A percentile compares a stretch with the other conserved stretches of the same genome.
Conservation (phyloP, 164 flowering plant species). For the Euptelea pleiosperma region DNA sequence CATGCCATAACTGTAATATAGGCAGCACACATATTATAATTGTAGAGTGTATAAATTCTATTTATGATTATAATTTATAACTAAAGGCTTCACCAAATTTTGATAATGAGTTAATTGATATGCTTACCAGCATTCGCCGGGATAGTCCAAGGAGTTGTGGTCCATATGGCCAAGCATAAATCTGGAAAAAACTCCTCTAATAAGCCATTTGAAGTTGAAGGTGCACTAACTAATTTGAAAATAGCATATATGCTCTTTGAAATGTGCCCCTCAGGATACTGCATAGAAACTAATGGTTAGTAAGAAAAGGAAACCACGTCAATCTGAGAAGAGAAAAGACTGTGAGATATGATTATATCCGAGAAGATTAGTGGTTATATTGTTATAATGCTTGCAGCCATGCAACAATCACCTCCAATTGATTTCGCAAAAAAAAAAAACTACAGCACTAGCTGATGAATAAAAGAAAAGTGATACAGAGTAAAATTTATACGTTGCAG, state of each 20-base stretch:
- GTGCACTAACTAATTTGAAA: constrained; percentile 58
- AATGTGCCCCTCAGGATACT: constrained; percentile 95
- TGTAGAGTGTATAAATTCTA: no score
- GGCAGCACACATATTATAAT: no score
- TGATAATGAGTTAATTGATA: not conserved
- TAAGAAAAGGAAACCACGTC: not conserved
- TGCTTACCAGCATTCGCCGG: constrained; percentile 95
- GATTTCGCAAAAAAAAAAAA: not conserved
- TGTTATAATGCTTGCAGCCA: not conserved
- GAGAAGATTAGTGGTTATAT: no score
- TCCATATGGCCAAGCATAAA: constrained; percentile 87
- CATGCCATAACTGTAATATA: no score
- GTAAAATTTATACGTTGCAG: not conserved
- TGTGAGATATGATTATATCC: no score
- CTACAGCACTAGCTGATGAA: no score
- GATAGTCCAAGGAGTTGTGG: constrained; percentile 99
- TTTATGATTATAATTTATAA: not conserved
- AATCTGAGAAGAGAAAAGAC: not conserved
- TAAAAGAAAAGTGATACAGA: not conserved
- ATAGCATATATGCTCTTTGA: constrained; percentile 88
- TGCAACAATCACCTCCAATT: not conserved
- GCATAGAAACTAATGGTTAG: constrained; percentile 25
- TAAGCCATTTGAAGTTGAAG: constrained; percentile 43
- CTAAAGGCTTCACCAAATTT: not conserved
- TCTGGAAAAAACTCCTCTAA: constrained; percentile 73